Conservation (phyloP, 805 yeast genomes). For the Danielia oregonensis region DNA sequence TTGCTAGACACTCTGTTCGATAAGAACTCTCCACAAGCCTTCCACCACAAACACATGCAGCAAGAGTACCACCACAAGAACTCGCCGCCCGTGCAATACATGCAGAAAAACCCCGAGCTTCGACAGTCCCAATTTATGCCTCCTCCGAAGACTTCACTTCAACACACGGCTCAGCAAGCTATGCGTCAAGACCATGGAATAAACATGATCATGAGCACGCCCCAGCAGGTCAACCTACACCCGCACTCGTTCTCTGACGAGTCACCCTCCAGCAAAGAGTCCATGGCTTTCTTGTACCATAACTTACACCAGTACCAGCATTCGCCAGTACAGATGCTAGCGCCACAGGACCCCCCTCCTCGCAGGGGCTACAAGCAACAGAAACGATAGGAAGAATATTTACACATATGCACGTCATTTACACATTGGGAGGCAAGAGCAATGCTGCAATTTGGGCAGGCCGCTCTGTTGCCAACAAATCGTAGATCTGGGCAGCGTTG, state of each 20-base stretch:
- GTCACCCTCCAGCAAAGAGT: slow-evolving; percentile 12
- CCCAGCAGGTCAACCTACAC: slow-evolving; percentile 27
- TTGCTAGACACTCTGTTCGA: slow-evolving; percentile 38
- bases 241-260: slow-evolving; percentile 2
- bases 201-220: slow-evolving; percentile 41
- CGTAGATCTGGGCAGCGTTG: slow-evolving; percentile 67
- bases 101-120: too few species aligned
- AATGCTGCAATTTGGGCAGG: slow-evolving; percentile 72
- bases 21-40: slow-evolving; percentile 33
- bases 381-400: not conserved
- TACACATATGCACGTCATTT: slow-evolving; percentile 3
- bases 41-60: not conserved
- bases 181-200: slow-evolving; percentile 7
- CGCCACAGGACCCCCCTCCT: slow-evolving; percentile 5
- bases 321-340: not conserved
- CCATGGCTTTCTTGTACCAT: slow-evolving; percentile 9
- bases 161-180: slow-evolving; percentile 11
- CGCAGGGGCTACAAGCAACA: not conserved
- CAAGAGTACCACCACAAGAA: not conserved
- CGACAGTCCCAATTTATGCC: too few species aligned
- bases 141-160: slow-evolving; percentile 23
- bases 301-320: slow-evolving; percentile 10
- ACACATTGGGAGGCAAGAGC: slow-evolving; percentile 64
- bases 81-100: slow-evolving; percentile 2
- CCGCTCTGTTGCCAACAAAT: slow-evolving; percentile 75